phyloP scores from a whole-genome alignment of 768 basidiomycete genomes.

The Lactifluus echinatus region DNA sequence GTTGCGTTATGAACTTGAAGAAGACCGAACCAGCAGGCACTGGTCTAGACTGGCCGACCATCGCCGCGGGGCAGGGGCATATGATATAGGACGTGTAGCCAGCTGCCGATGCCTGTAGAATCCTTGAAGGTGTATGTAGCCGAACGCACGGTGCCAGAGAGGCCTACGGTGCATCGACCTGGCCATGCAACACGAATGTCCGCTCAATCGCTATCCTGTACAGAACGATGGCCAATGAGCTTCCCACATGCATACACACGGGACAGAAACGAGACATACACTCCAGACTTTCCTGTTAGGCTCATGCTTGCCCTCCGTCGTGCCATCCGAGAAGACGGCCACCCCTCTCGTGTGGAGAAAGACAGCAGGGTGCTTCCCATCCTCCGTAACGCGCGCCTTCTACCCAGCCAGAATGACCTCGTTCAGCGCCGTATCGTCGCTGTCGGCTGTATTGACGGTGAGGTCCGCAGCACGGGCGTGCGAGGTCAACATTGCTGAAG shows the following conservation, averaged over 20 bases:
- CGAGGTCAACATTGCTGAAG: not conserved
- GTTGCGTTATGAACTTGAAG: not conserved
- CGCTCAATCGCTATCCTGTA: constrained; percentile 9
- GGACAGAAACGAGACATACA: not conserved
- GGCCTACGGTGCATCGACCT: constrained; percentile 2
- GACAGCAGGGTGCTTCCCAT: not conserved
- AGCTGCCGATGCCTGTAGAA: not conserved
- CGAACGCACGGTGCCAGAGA: not conserved
- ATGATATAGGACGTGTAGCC: constrained; percentile 11
- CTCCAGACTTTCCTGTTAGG: constrained; percentile 6
- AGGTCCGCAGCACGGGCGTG: constrained; percentile 4
- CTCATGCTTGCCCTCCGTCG: constrained; percentile 8
- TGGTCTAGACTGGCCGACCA: constrained; percentile 6
- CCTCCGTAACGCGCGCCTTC: constrained; percentile 3
- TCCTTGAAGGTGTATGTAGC: not conserved
- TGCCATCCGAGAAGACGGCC: not conserved
- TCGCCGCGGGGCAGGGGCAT: constrained; percentile 1
- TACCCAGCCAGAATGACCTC: constrained; percentile 9
- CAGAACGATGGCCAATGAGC: not conserved
- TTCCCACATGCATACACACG: too few species aligned
- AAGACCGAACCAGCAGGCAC: constrained; percentile 1
- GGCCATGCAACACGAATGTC: constrained; percentile 12
- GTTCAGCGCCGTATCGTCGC: constrained; percentile 2
- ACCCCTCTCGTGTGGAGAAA: constrained; percentile 13
- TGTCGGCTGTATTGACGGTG: constrained; percentile 1